A percentile compares a stretch with the other conserved stretches of the same genome.
These are phyloP conservation scores for Viridothelium virens DNA, from an alignment of 495 filamentous ascomycete species.

Conservation along the genomic window DNA sequence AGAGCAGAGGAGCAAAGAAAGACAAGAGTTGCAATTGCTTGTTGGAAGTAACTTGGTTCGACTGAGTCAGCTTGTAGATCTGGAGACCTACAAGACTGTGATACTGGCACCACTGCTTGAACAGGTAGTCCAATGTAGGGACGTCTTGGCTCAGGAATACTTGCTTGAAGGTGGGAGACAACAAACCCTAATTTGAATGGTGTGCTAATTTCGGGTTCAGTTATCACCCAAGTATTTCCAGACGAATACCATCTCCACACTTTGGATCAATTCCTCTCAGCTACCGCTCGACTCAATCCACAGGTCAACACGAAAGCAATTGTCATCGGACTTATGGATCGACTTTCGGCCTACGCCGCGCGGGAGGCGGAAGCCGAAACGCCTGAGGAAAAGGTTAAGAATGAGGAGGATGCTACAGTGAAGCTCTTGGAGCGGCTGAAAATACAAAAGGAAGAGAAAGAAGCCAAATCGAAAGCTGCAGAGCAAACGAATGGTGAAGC, in stretches of 20 bases:
- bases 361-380: constrained; percentile 71
- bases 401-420: constrained; percentile 75
- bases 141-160: constrained; percentile 96
- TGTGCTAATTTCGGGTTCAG: constrained; percentile 40
- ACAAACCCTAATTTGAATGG: background rate
- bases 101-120: constrained; percentile 86
- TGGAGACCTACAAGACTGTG: constrained; percentile 84
- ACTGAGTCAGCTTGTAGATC: constrained; percentile 89
- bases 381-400: constrained; percentile 60
- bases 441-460: constrained; percentile 52
- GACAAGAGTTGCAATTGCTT: constrained; percentile 88
- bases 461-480: constrained; percentile 9
- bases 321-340: constrained; percentile 95
- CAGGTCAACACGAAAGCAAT: constrained; percentile 97
- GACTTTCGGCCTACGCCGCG: constrained; percentile 83
- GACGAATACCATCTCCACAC: constrained; percentile 98
- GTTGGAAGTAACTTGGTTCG: constrained; percentile 94
- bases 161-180: constrained; percentile 63
- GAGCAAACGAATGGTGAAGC: constrained; percentile 20
- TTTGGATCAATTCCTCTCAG: constrained; percentile 84
- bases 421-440: constrained; percentile 69
- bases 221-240: constrained; percentile 97
- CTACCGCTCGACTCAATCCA: constrained; percentile 83
- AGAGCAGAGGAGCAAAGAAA: constrained; percentile 84
- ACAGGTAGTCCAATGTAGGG: constrained; percentile 94